Evolutionary conservation across 2,329 filamentous ascomycete species (phyloP).

Genomic region (Fusarium musae): DNA sequence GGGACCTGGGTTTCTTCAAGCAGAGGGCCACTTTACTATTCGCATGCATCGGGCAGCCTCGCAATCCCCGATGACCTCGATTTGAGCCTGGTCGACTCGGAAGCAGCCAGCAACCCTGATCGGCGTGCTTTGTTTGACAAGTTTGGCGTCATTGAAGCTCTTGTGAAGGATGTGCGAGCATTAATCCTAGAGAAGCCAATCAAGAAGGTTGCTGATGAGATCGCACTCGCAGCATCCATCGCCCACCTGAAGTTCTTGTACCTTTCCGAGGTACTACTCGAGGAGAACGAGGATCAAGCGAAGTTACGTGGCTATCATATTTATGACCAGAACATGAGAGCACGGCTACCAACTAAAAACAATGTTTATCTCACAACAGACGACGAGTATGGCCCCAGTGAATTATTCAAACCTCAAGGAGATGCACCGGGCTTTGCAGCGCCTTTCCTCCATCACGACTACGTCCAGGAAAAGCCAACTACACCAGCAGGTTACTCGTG

Average conservation of each 20-base stretch:
- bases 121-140: constrained; percentile 22
- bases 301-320: not conserved
- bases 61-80: constrained; percentile 17
- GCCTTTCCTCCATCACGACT: constrained; percentile 14
- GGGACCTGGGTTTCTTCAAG: constrained; percentile 31
- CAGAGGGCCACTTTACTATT: constrained; percentile 16
- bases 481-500: constrained; percentile 2
- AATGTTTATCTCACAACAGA: constrained; percentile 28
- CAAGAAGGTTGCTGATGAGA: not conserved
- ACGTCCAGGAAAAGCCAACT: constrained; percentile 9
- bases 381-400: constrained; percentile 17
- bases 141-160: constrained; percentile 24
- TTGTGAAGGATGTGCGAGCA: constrained; percentile 11
- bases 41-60: constrained; percentile 10
- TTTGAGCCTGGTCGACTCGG: constrained; percentile 16
- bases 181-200: constrained; percentile 6
- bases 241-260: constrained; percentile 33
- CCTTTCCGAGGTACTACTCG: constrained; percentile 15
- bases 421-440: not conserved
- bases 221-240: constrained; percentile 2
- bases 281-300: not conserved
- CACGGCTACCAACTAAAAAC: not conserved
- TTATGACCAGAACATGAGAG: constrained; percentile 7
- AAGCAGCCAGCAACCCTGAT: constrained; percentile 15
- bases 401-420: constrained; percentile 2